Evolutionary conservation across 129 eudicot species (phyloP), one percentile per base, ranked within the genome.

Genomic region (Heracleum sosnowskyi): DNA sequence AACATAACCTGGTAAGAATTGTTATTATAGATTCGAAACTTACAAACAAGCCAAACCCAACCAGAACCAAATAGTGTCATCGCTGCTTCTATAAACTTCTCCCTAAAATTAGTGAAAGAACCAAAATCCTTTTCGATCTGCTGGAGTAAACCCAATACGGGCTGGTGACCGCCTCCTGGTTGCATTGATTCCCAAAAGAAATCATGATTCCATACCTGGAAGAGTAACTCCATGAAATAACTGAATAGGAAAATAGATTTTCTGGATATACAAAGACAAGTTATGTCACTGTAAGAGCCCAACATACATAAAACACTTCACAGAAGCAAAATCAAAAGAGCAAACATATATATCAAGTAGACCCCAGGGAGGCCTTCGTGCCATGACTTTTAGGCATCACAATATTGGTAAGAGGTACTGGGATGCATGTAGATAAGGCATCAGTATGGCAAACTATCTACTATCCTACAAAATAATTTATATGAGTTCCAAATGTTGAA

Each of bases 121-220:
- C 89, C 95, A 82, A 96, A 96, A 82, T 92, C 97, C 86, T 90
- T 89, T 75, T 96, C 99, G 69, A 96, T 92, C 85, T 92, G 99
- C 82, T 82, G 74, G 74, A 90, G 88, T 49, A 96, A 83, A 74
- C 92, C 95, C 86, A 90, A 63, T 64, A 80, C 84, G 0, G 99
- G 99, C 84, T 80, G 70, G 49, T 84, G 84, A 46, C 99, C 97
- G 5, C 99, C 97, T 76, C 93, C 97, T 46, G 99, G 97, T 85
- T 90, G 94, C 97, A 96, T 92, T 44, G 97, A 88, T 80, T 96
- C 99, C 99, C 99, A 96, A 84, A 96, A 96, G 87, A 96, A 96
- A 85, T 96, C 93, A 80, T 96, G 99, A 84, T 96, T 96, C 97
- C 97, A 96, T 22, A 92, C 97, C 99, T 95, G 83, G 39, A 83